Percentiles rank a stretch among this genome's conserved stretches.
These are phyloP conservation scores for Nothophytophthora sp. DNA, from an alignment of 352 stramenopile species.

Conservation along the genomic window DNA sequence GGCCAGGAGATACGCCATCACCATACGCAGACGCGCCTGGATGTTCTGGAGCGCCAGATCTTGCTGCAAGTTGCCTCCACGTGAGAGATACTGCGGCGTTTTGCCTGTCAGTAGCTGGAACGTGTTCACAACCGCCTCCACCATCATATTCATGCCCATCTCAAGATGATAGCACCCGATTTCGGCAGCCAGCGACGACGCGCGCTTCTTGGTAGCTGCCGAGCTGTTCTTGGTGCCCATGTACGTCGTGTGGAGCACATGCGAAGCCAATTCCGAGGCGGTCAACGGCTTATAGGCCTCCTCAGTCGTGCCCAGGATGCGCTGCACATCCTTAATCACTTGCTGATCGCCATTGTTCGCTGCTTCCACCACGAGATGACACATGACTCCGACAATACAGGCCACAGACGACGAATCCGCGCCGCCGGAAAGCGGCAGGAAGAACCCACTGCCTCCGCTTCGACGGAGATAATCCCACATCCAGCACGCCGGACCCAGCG, in stretches of 20 bases:
- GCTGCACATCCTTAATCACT: conserved; percentile 87
- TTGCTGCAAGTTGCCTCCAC: conserved; percentile 92
- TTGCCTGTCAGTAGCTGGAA: conserved; percentile 86
- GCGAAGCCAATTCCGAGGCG: conserved; percentile 90
- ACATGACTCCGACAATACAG: conserved; percentile 98
- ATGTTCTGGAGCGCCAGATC: conserved; percentile 99
- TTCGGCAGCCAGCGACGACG: conserved; percentile 85
- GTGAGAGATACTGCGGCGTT: conserved; percentile 87
- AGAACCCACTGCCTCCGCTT: conserved; percentile 88
- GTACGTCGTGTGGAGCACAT: conserved; percentile 97
- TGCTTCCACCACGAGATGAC: conserved; percentile 91
- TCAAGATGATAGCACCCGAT: conserved; percentile 96
- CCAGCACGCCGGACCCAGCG: conserved; percentile 97
- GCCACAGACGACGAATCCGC: conserved; percentile 97
- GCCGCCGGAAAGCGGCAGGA: conserved; percentile 96
- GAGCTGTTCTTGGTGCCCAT: conserved; percentile 98
- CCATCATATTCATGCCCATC: conserved; percentile 96
- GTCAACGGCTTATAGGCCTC: conserved; percentile 62
- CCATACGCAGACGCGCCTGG: conserved; percentile 97
- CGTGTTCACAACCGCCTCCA: conserved; percentile 84
- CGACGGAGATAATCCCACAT: conserved; percentile 99
- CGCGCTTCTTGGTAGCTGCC: conserved; percentile 88
- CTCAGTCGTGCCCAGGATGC: conserved; percentile 66
- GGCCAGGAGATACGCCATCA: conserved; percentile 97
- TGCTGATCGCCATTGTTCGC: conserved; percentile 76